A percentile compares a stretch with the other conserved stretches of the same genome.
These are phyloP conservation scores for Rosa lucieae DNA, from an alignment of 306 rosid genomes.

Conservation along the genomic window DNA sequence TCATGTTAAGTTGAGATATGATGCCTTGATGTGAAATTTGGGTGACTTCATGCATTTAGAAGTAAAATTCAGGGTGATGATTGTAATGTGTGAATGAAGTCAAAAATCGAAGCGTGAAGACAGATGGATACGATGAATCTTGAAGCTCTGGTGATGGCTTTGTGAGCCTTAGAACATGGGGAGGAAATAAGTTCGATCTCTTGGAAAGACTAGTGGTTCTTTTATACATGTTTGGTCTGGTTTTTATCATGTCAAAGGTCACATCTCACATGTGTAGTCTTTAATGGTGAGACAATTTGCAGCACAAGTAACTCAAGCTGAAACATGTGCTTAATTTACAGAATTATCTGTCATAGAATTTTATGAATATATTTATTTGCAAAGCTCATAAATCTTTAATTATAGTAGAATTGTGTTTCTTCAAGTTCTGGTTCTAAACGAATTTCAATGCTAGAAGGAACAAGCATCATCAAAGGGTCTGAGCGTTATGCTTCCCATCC, in stretches of 20 bases:
- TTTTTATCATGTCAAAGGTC: constrained; percentile 24
- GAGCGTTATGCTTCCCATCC: constrained; percentile 23
- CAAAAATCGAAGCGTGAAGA: constrained; percentile 14
- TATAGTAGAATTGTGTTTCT: background rate
- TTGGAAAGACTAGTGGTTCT: constrained; percentile 18
- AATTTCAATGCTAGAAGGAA: constrained; percentile 11
- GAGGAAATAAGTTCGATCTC: background rate
- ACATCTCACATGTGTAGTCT: constrained; percentile 43
- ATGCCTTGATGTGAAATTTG: constrained; percentile 4
- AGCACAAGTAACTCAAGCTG: constrained; percentile 15
- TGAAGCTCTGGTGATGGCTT: constrained; percentile 16
- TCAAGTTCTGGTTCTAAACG: background rate
- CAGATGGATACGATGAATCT: constrained; percentile 14
- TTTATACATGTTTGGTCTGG: constrained; percentile 12
- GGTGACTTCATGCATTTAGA: background rate
- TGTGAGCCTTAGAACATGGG: constrained; percentile 32
- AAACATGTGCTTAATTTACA: constrained; percentile 8
- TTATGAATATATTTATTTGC: background rate
- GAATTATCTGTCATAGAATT: constrained; percentile 18
- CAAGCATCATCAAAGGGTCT: constrained; percentile 9
- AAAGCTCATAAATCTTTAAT: background rate
- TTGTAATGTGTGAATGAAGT: background rate
- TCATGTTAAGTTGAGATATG: background rate
- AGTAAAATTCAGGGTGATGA: background rate
- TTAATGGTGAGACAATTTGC: constrained; percentile 34